Base-by-base conservation (phyloP, 1,139 yeast species). In the Kodamaea alishanica region DNA sequence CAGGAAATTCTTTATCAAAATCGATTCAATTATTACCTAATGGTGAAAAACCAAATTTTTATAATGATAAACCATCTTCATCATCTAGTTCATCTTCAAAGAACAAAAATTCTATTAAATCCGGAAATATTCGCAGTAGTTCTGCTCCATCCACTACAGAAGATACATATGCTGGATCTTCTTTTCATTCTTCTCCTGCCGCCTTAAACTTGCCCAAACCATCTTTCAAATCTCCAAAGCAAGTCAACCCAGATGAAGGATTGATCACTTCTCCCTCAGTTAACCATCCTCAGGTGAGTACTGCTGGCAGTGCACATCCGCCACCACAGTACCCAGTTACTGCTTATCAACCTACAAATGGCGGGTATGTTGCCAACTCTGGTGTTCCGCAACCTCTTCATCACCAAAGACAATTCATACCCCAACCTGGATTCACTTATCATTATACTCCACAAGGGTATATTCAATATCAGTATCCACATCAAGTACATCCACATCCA, bases 131-230 rank as follows among this genome's bases (percentile, higher is more conserved):
- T 45, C 6, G 26, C 42, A 12, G 29, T 41, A 24, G 6, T 8
- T 33, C 26, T 6, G 33, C 26, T 24, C 25, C 34, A 15, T 15
- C 20, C 20, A 3, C 20, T 15, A 15, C 20, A 24, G 70, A 58
- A 49, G 68, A 65, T 28, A 65, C 65, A 26, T 77, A 75, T 55
- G 82, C 82, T 38, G 82, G 82, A 11, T 72, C 81, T 30, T 73
- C 81, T 30, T 77, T 77, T 52, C 78, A 73, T 55, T 71, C 77
- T 20, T 74, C 80, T 12, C 82, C 82, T 0, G 77, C 76, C 31
- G 81, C 81, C 4, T 60, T 75, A 46, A 72, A 75, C 28, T 65
- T 77, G 45, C 81, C 81, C 25, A 77, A 75, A 48, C 82, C 82
- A 6, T 67, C 78, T 4, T 77, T 77, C 51, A 65, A 60, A 45